phyloP scores from a whole-genome alignment of 345 rosid genomes.

The Bretschneidera sinensis region DNA sequence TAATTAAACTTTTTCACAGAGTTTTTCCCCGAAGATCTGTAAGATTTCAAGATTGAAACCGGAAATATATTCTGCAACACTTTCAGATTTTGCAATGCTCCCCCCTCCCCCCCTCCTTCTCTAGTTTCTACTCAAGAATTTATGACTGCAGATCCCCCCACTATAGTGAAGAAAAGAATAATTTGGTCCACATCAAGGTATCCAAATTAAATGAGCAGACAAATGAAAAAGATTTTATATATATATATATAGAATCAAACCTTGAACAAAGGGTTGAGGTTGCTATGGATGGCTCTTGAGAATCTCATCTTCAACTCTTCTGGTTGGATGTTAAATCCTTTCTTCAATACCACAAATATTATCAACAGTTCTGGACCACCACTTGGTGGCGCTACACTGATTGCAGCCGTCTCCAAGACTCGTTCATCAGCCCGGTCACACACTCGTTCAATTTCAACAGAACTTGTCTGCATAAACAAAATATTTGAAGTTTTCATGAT shows the following conservation, averaged over 20 bases:
- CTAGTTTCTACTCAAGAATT: neutral
- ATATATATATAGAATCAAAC: constrained; percentile 21
- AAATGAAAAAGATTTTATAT: neutral
- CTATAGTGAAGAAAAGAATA: too few species aligned
- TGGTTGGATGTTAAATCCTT: constrained; percentile 33
- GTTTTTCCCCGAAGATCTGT: neutral
- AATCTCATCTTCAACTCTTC: constrained; percentile 52
- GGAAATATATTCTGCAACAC: neutral
- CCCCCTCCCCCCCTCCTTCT: too few species aligned
- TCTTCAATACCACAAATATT: constrained; percentile 58
- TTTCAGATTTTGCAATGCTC: too few species aligned
- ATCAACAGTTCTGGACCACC: constrained; percentile 81
- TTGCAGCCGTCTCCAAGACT: constrained; percentile 73
- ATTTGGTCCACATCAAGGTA: too few species aligned
- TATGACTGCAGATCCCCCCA: neutral
- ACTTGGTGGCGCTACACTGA: constrained; percentile 44
- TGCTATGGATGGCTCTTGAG: constrained; percentile 54
- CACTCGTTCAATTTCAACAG: constrained; percentile 81
- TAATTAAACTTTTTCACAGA: neutral
- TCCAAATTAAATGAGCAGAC: neutral
- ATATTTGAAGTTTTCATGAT: neutral
- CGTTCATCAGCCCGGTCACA: constrained; percentile 72
- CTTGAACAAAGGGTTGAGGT: constrained; percentile 90
- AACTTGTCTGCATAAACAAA: constrained; percentile 76
- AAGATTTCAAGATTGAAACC: neutral